Conservation (phyloP, 2,329 filamentous ascomycete genomes). For the Xylariaceae sp. region DNA sequence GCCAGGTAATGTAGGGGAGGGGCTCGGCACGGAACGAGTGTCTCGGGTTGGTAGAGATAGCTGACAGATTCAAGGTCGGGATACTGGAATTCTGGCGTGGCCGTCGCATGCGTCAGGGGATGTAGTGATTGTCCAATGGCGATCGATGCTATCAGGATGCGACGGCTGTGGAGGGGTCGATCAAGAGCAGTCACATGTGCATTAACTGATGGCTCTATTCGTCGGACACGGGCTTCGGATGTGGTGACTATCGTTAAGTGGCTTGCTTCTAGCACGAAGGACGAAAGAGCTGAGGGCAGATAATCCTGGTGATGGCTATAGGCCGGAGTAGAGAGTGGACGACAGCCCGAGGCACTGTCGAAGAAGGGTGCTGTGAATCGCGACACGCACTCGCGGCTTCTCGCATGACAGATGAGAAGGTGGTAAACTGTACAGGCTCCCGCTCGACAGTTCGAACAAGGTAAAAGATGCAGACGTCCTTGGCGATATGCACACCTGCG, state of each 20-base stretch:
- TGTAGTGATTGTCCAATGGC: slow-evolving; percentile 25
- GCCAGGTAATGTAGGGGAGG: slow-evolving; percentile 9
- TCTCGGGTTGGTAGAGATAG: slow-evolving; percentile 13
- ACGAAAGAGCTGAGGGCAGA: neutral
- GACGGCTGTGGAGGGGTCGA: slow-evolving; percentile 20
- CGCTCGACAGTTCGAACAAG: too few relatives aligned
- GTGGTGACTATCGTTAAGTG: slow-evolving; percentile 3
- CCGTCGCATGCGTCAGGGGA: slow-evolving; percentile 16
- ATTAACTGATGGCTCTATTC: slow-evolving; percentile 15
- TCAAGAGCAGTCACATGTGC: slow-evolving; percentile 23
- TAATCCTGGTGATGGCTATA: too few relatives aligned
- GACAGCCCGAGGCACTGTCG: too few relatives aligned
- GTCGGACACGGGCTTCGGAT: slow-evolving; percentile 8
- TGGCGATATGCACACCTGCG: too few relatives aligned
- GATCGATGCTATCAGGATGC: slow-evolving; percentile 17
- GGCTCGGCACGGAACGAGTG: slow-evolving; percentile 13
- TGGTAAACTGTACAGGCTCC: too few relatives aligned
- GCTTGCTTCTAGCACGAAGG: slow-evolving; percentile 1
- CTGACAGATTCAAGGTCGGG: slow-evolving; percentile 13
- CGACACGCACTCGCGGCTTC: too few relatives aligned
- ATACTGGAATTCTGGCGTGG: slow-evolving; percentile 7
- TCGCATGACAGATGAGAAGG: too few relatives aligned
- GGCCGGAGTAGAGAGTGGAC: too few relatives aligned
- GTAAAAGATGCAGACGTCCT: too few relatives aligned
- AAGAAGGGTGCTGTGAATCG: too few relatives aligned